phyloP scores from a whole-genome alignment of 2,329 filamentous ascomycete species.

The Blastomyces percursus region DNA sequence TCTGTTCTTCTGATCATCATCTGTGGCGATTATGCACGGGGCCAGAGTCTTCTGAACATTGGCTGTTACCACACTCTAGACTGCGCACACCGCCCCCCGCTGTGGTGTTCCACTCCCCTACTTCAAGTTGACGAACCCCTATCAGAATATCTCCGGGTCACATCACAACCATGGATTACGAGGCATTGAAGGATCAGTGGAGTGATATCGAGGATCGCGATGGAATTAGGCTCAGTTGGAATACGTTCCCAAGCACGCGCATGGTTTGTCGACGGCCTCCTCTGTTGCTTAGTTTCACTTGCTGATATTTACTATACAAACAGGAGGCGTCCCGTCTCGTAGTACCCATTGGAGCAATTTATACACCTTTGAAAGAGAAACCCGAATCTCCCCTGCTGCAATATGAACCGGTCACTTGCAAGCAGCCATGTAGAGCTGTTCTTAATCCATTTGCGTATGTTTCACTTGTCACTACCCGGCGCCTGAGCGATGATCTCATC shows the following conservation, averaged over 20 bases:
- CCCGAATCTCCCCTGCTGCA: slow-evolving; percentile 68
- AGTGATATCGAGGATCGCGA: slow-evolving; percentile 92
- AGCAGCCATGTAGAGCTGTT: slow-evolving; percentile 87
- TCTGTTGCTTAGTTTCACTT: slow-evolving; percentile 10
- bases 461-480: background rate
- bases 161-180: slow-evolving; percentile 65
- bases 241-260: slow-evolving; percentile 93
- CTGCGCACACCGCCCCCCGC: background rate
- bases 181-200: slow-evolving; percentile 90
- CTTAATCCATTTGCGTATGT: slow-evolving; percentile 91
- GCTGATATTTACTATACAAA: slow-evolving; percentile 24
- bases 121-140: slow-evolving; percentile 9
- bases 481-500: background rate
- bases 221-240: slow-evolving; percentile 94
- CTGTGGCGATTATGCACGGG: slow-evolving; percentile 25
- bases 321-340: slow-evolving; percentile 90
- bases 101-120: background rate
- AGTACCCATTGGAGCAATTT: slow-evolving; percentile 89
- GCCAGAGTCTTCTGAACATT: slow-evolving; percentile 16
- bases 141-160: slow-evolving; percentile 7
- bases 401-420: slow-evolving; percentile 96
- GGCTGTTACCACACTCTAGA: background rate
- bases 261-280: slow-evolving; percentile 53
- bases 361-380: slow-evolving; percentile 93
- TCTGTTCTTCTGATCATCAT: slow-evolving; percentile 17